Evolutionary conservation across 306 rosid species (phyloP), one percentile per base, ranked within the genome.

Genomic region (Castanea sativa): DNA sequence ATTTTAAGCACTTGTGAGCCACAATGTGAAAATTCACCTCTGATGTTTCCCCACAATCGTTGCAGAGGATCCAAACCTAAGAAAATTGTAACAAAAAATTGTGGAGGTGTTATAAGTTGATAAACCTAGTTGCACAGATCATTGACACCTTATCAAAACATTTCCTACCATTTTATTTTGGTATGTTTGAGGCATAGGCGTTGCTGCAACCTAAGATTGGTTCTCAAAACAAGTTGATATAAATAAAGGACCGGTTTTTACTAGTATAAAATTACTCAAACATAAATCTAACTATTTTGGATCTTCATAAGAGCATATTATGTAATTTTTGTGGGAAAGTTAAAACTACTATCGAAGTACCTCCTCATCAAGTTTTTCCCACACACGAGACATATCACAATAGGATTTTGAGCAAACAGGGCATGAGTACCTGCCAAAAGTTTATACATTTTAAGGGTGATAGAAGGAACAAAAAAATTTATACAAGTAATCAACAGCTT

Each of bases 341-440:
- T 23, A 20, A 5, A 59, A 23, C 32, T 20, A 23, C 7, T 59
- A 49, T 23, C 25, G 29, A 64, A 25, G 38, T 73, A 87, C 97
- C 93, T 86, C 87, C 60, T 85, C 84, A 78, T 92, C 97, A 57
- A 91, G 81, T 77, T 80, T 88, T 74, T 83, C 84, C 97, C 96
- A 91, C 59, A 85, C 89, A 2, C 75, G 81, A 3, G 93, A 86
- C 97, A 92, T 92, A 20, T 92, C 93, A 10, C 93, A 87, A 20
- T 76, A 89, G 4, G 96, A 90, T 76, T 92, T 92, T 21, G 96
- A 92, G 81, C 97, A 92, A 75, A 91, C 88, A 12, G 97, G 96
- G 82, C 96, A 92, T 32, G 96, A 81, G 80, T 86, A 91, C 86
- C 97, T 92, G 87, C 78, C 80, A 45, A 75, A 64, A 23, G 65